These are phyloP conservation scores for Neonectria coccinea DNA, from an alignment of 2,329 filamentous ascomycete species.

Conservation along the genomic window DNA sequence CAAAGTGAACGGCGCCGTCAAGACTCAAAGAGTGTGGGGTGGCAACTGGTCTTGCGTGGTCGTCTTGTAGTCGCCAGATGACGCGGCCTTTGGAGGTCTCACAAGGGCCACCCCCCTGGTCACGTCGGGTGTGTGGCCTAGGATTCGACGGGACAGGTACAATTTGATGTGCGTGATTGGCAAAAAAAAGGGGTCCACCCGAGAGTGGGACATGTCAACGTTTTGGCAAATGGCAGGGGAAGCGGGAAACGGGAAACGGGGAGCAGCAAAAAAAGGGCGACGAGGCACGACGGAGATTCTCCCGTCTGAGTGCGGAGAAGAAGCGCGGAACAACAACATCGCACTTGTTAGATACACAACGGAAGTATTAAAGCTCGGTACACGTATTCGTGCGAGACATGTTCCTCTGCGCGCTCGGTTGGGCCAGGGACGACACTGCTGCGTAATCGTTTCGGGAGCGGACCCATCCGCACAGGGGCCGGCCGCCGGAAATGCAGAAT, in stretches of 20 bases:
- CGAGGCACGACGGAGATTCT: background rate
- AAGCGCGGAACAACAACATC: slow-evolving; percentile 16
- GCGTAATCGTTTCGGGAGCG: slow-evolving; percentile 42
- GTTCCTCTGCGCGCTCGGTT: slow-evolving; percentile 9
- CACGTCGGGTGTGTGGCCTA: slow-evolving; percentile 22
- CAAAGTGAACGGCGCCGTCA: background rate
- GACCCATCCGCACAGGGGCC: slow-evolving; percentile 40
- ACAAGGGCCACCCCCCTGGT: slow-evolving; percentile 35
- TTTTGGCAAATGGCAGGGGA: slow-evolving; percentile 15
- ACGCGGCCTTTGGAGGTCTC: slow-evolving; percentile 44
- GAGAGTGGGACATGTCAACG: slow-evolving; percentile 25
- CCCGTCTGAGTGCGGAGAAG: slow-evolving; percentile 6
- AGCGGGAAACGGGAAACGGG: background rate
- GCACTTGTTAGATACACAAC: background rate
- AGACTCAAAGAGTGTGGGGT: slow-evolving; percentile 8
- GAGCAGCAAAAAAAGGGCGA: background rate
- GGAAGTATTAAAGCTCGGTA: background rate
- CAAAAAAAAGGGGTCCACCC: slow-evolving; percentile 4
- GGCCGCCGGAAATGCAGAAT: slow-evolving; percentile 40
- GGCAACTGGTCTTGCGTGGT: slow-evolving; percentile 22
- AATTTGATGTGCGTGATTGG: slow-evolving; percentile 21
- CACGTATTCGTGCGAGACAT: too few species aligned
- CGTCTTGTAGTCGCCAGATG: slow-evolving; percentile 40
- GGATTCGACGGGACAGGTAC: slow-evolving; percentile 15
- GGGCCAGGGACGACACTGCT: slow-evolving; percentile 24